Percentiles rank a stretch among this genome's conserved stretches.
These are phyloP conservation scores for Fusarium nygamai DNA, from an alignment of 2,329 filamentous ascomycete genomes.

Conservation along the genomic window DNA sequence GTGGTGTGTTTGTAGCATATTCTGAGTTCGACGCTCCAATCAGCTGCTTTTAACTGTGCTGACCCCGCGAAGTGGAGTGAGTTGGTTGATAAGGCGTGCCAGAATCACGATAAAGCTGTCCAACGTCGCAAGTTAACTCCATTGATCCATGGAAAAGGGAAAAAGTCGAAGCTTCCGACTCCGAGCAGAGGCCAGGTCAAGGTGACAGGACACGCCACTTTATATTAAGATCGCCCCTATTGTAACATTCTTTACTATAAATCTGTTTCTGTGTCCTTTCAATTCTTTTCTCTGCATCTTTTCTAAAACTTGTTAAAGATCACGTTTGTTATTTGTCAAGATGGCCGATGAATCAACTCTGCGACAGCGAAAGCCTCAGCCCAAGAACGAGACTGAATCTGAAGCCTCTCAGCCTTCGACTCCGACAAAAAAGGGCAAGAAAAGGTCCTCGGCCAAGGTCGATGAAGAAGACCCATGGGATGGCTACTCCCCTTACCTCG, in stretches of 20 bases:
- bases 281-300: neutral
- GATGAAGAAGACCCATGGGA: constrained; percentile 63
- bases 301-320: neutral
- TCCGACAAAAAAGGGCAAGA: constrained; percentile 38
- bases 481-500: constrained; percentile 63
- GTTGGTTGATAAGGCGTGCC: constrained; percentile 25
- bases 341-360: constrained; percentile 55
- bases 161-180: constrained; percentile 27
- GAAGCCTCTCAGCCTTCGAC: constrained; percentile 39
- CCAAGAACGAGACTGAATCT: constrained; percentile 27
- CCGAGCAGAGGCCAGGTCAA: constrained; percentile 24
- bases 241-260: constrained; percentile 9
- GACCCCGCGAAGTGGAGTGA: constrained; percentile 38
- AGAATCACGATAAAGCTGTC: constrained; percentile 39
- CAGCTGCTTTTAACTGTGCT: constrained; percentile 14
- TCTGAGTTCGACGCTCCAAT: constrained; percentile 17
- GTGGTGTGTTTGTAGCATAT: constrained; percentile 23
- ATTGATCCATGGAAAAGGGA: constrained; percentile 18
- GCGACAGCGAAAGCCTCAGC: constrained; percentile 56
- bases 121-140: constrained; percentile 23
- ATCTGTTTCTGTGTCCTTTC: neutral
- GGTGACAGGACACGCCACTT: constrained; percentile 34
- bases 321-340: constrained; percentile 7
- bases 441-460: constrained; percentile 30
- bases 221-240: constrained; percentile 22